phyloP scores from a whole-genome alignment of 495 filamentous ascomycete genomes.

The Tuber microsphaerosporum region DNA sequence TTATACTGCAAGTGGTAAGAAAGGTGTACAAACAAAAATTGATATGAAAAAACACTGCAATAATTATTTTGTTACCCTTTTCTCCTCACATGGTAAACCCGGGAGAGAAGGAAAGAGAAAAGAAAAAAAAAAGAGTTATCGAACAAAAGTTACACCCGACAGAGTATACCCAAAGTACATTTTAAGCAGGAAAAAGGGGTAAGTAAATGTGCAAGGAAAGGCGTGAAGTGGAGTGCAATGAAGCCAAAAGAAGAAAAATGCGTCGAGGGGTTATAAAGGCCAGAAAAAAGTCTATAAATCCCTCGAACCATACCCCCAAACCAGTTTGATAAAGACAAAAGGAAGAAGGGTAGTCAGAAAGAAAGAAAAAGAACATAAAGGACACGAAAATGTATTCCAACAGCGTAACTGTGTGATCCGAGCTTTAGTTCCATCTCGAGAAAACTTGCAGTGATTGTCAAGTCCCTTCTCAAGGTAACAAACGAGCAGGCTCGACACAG shows the following conservation, averaged over 20 bases:
- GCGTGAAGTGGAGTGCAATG: not conserved
- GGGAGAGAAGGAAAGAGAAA: not conserved
- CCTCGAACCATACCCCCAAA: not conserved
- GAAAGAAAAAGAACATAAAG: conserved; percentile 10
- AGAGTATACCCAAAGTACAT: not conserved
- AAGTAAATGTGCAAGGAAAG: not conserved
- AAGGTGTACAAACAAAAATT: not conserved
- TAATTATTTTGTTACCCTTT: not conserved
- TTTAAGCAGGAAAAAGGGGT: not conserved
- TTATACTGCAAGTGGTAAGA: not conserved
- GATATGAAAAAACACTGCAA: not conserved
- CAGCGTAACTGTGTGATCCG: conserved; percentile 32
- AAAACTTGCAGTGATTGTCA: conserved; percentile 42
- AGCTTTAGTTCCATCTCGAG: conserved; percentile 36
- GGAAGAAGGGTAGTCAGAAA: not conserved
- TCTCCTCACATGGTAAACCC: not conserved
- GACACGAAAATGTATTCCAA: conserved; percentile 33
- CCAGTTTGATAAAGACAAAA: conserved; percentile 4
- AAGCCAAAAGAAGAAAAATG: not conserved
- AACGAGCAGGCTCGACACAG: conserved; percentile 36
- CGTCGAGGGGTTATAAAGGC: conserved; percentile 14
- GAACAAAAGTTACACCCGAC: conserved; percentile 3
- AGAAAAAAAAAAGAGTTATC: not conserved
- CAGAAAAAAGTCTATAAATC: conserved; percentile 11
- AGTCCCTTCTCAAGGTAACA: conserved; percentile 39